These are phyloP conservation scores for Gossypioides kirkii DNA, from an alignment of 345 rosid genomes.

Conservation along the genomic window DNA sequence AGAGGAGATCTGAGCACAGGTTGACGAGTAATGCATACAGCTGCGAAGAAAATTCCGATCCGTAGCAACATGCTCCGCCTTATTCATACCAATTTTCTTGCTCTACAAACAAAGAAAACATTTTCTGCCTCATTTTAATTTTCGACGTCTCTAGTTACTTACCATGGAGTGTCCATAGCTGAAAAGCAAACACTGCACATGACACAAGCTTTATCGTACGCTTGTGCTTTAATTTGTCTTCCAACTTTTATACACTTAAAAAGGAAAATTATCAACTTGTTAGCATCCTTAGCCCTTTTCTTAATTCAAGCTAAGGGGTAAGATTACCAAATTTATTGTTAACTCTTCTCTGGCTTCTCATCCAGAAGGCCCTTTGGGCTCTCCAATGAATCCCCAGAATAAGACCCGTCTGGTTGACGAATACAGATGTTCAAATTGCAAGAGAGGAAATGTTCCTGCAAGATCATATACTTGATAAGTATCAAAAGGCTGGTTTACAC, in stretches of 20 bases:
- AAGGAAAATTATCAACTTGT: constrained; percentile 33
- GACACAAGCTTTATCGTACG: constrained; percentile 22
- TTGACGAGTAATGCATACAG: constrained; percentile 7
- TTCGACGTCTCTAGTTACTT: constrained; percentile 14
- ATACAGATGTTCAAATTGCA: constrained; percentile 62
- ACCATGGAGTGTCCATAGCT: constrained; percentile 35
- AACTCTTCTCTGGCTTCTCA: constrained; percentile 34
- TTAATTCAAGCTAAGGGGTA: constrained; percentile 16
- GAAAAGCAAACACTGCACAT: constrained; percentile 47
- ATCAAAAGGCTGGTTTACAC: neutral
- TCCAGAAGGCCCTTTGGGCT: constrained; percentile 40
- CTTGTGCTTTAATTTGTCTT: constrained; percentile 30
- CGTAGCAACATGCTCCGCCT: constrained; percentile 35
- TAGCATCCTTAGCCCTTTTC: constrained; percentile 36
- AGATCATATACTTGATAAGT: constrained; percentile 11
- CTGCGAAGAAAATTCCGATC: constrained; percentile 17
- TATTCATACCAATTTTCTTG: constrained; percentile 26
- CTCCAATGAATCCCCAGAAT: constrained; percentile 52
- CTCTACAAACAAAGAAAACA: constrained; percentile 40
- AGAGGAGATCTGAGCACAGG: constrained; percentile 20
- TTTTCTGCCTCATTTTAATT: constrained; percentile 25
- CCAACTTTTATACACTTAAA: constrained; percentile 47
- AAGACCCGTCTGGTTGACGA: constrained; percentile 79
- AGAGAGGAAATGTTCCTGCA: constrained; percentile 59
- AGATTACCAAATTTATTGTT: constrained; percentile 24